Evolutionary conservation across 306 rosid species (phyloP).

Genomic region (Cucurbita maxima): DNA sequence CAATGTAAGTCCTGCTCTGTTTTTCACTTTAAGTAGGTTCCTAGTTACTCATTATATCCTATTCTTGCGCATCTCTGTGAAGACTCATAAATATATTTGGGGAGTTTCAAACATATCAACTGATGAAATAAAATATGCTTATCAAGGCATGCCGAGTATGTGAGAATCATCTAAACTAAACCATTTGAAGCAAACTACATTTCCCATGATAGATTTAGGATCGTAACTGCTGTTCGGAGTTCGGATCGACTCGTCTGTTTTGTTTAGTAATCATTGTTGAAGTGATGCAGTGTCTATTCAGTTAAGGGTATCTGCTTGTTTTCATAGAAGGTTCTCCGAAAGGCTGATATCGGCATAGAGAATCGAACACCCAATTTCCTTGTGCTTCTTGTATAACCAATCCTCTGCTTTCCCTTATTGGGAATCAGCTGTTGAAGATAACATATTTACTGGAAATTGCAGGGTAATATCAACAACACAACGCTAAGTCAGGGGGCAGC

Average conservation of each 20-base stretch:
- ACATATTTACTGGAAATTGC: slow-evolving; percentile 10
- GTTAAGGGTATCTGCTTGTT: background rate
- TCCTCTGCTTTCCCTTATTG: background rate
- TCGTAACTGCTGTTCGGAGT: background rate
- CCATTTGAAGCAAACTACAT: background rate
- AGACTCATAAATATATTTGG: background rate
- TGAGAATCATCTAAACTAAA: background rate
- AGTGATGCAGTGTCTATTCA: background rate
- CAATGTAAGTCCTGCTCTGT: slow-evolving; percentile 27
- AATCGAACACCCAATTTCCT: background rate
- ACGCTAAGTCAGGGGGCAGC: slow-evolving; percentile 32
- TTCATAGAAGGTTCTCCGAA: background rate
- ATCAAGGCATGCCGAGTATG: background rate
- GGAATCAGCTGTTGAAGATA: background rate
- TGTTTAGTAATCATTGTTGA: background rate
- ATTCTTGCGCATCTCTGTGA: background rate
- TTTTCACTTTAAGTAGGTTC: background rate
- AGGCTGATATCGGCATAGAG: background rate
- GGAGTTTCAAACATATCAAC: background rate
- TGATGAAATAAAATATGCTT: background rate
- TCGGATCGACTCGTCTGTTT: background rate
- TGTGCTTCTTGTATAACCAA: background rate
- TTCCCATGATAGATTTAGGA: background rate
- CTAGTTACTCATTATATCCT: background rate
- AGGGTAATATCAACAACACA: slow-evolving; percentile 24